Base-by-base conservation (phyloP, 768 basidiomycete species). In the Trametes gibbosa region DNA sequence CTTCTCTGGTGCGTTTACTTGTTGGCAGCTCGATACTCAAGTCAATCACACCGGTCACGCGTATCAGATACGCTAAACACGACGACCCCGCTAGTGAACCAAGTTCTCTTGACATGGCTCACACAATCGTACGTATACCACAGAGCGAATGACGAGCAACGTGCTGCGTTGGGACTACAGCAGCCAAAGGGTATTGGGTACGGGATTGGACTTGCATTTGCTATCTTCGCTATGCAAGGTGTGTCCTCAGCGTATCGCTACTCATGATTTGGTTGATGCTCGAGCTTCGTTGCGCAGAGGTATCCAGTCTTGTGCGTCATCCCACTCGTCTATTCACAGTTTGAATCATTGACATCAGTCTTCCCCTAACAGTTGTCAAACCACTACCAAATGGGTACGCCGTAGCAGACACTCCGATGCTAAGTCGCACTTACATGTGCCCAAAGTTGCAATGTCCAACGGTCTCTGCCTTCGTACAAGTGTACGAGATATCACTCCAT, bases 181-280 rank as follows among this genome's bases (percentile, higher is more conserved):
- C 62, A 72, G 49, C 83, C 84, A 2, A 72, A 65, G 34, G 80
- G 81, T 0, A 74, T 86, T 39, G 85, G 85, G 0, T 83, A 81
- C 66, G 86, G 86, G 1, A 78, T 87, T 51, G 86, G 85, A 6
- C 68, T 87, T 1, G 85, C 79, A 0, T 73, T 84, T 51, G 84
- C 76, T 3, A 67, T 86, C 27, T 85, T 84, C 61, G 73, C 70
- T 0, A 87, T 86, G 85, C 84, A 86, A 77, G 77, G 83, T 80
- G 24, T 17, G 47, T 50, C 13, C 13, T 34, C 3, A 13, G 13
- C 5, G 29, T 19, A 5, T 14, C 29, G 17, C n/a, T 4, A 5
- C 1, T 14, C 7, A 39, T 9, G 13, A 25, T 16, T 53, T 23
- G 13, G 24, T 12, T 27, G 5, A 39, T 58, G 40, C 34, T 59